These are phyloP conservation scores for Tricholoma sp. DNA, from an alignment of 768 basidiomycete genomes.

Conservation along the genomic window DNA sequence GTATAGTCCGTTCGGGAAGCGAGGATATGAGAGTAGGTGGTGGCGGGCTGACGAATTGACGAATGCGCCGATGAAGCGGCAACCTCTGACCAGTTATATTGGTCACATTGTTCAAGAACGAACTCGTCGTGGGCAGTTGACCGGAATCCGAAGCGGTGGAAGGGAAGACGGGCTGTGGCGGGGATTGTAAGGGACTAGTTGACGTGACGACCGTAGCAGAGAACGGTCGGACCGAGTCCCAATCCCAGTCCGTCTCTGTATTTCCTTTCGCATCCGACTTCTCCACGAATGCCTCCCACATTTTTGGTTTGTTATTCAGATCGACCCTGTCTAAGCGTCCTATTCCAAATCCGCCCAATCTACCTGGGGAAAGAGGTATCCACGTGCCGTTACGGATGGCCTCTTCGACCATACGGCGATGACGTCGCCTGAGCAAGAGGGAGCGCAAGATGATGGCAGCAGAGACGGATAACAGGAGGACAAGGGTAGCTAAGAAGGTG, in stretches of 20 bases:
- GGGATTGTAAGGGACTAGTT: background rate
- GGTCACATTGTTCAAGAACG: background rate
- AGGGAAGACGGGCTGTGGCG: background rate
- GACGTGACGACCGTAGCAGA: constrained; percentile 23
- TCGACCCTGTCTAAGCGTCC: constrained; percentile 28
- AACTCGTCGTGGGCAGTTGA: background rate
- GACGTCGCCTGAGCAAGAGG: constrained; percentile 56
- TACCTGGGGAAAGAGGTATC: constrained; percentile 33
- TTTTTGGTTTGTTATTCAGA: constrained; percentile 38
- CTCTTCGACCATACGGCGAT: constrained; percentile 53
- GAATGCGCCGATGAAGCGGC: constrained; percentile 6
- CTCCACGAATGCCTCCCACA: constrained; percentile 44
- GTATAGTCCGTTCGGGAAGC: constrained; percentile 6
- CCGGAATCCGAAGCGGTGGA: background rate
- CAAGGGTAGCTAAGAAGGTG: constrained; percentile 58
- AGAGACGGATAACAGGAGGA: constrained; percentile 63
- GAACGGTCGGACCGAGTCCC: constrained; percentile 31
- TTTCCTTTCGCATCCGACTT: constrained; percentile 4
- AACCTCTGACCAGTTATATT: background rate
- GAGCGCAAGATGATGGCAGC: constrained; percentile 63
- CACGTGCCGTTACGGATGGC: constrained; percentile 63
- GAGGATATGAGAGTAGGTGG: constrained; percentile 14
- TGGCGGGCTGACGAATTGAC: constrained; percentile 15
- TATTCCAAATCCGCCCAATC: constrained; percentile 5
- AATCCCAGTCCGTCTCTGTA: constrained; percentile 19